Evolutionary conservation across 306 rosid species (phyloP).

Genomic region (Cyamopsis tetragonoloba): DNA sequence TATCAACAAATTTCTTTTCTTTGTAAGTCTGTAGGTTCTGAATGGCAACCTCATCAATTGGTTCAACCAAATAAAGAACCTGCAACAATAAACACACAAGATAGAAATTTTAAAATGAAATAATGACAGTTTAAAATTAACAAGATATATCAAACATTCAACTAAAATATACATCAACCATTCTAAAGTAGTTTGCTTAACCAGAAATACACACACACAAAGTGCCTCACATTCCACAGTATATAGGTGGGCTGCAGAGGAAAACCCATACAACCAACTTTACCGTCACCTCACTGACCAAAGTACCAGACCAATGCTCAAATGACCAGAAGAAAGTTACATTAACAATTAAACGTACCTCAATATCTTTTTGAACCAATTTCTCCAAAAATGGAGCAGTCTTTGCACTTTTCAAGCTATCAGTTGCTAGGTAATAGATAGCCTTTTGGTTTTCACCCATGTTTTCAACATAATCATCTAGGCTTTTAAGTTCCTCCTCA

Average conservation of each 20-base stretch:
- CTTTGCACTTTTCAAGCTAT: conserved; percentile 96
- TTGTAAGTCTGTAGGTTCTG: conserved; percentile 95
- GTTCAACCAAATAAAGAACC: conserved; percentile 93
- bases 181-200: too few species aligned
- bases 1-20: conserved; percentile 96
- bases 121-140: neutral
- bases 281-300: neutral
- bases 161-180: too few species aligned
- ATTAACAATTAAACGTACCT: conserved; percentile 44
- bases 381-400: conserved; percentile 96
- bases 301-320: neutral
- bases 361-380: conserved; percentile 84
- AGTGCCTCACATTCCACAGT: neutral
- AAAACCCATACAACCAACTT: neutral
- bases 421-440: conserved; percentile 90
- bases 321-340: neutral
- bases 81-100: conserved; percentile 24
- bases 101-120: neutral
- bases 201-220: neutral
- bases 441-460: conserved; percentile 95
- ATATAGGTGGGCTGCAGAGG: neutral
- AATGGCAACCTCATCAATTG: conserved; percentile 96
- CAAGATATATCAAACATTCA: neutral
- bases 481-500: conserved; percentile 80
- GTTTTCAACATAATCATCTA: conserved; percentile 90